These are phyloP conservation scores for Fonsecaea multimorphosa DNA, from an alignment of 2,329 filamentous ascomycete species.

Conservation along the genomic window DNA sequence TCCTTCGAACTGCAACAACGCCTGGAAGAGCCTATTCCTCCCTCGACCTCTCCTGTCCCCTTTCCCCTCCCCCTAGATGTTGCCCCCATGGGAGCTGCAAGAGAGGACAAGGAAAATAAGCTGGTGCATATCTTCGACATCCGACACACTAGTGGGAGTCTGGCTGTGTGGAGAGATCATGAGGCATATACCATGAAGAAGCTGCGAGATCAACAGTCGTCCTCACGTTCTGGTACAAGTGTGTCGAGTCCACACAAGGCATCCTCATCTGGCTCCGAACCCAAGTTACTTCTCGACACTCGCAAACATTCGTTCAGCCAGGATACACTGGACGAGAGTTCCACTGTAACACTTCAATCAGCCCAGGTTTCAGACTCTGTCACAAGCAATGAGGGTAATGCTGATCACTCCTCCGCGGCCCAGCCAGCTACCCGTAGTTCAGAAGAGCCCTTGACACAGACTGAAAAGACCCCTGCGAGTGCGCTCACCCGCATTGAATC, in stretches of 20 bases:
- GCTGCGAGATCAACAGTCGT: neutral
- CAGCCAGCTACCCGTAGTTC: slow-evolving; percentile 36
- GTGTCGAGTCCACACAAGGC: neutral
- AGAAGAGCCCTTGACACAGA: slow-evolving; percentile 45
- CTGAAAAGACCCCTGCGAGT: slow-evolving; percentile 46
- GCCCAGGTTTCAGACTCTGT: neutral
- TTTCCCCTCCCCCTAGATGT: slow-evolving; percentile 16
- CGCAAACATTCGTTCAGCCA: neutral
- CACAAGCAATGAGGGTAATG: neutral
- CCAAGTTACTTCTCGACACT: neutral
- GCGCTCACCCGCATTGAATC: slow-evolving; percentile 47
- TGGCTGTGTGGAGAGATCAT: slow-evolving; percentile 38
- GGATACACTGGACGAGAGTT: neutral
- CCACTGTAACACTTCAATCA: neutral
- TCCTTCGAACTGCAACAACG: slow-evolving; percentile 55
- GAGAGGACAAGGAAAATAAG: slow-evolving; percentile 31
- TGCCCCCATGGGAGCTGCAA: slow-evolving; percentile 16
- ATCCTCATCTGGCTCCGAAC: neutral
- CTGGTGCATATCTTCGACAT: slow-evolving; percentile 57
- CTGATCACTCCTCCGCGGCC: neutral
- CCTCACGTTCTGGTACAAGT: neutral
- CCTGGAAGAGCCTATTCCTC: slow-evolving; percentile 48
- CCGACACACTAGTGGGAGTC: slow-evolving; percentile 28
- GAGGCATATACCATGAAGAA: slow-evolving; percentile 36
- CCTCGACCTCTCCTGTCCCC: slow-evolving; percentile 1